These are phyloP conservation scores for Cyclotella sp. DNA, from an alignment of 108 stramenopile species.

Conservation along the genomic window DNA sequence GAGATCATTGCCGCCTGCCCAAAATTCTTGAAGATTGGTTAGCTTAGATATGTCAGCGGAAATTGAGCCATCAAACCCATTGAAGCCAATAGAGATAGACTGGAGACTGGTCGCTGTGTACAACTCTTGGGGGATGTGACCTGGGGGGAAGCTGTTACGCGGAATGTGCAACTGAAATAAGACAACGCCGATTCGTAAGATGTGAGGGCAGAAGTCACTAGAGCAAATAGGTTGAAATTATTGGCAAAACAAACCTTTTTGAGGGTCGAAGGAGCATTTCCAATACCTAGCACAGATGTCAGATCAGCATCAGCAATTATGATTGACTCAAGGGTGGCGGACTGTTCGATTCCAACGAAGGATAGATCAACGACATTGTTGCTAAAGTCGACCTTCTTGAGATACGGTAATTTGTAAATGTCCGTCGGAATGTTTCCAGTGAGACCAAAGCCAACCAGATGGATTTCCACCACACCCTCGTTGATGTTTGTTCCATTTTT, in stretches of 20 bases:
- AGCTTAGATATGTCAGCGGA: slow-evolving; percentile 61
- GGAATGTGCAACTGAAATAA: slow-evolving; percentile 59
- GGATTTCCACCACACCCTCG: slow-evolving; percentile 59
- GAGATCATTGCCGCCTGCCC: slow-evolving; percentile 47
- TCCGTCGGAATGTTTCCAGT: slow-evolving; percentile 61
- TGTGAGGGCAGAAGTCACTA: not conserved
- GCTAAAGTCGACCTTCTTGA: slow-evolving; percentile 69
- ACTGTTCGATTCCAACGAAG: slow-evolving; percentile 65
- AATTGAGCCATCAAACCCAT: slow-evolving; percentile 63
- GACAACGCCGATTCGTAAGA: not conserved
- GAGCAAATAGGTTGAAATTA: not conserved
- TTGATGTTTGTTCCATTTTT: slow-evolving; percentile 32
- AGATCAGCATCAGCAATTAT: slow-evolving; percentile 62
- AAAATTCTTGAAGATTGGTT: slow-evolving; percentile 56
- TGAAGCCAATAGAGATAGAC: slow-evolving; percentile 58
- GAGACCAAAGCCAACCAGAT: slow-evolving; percentile 62
- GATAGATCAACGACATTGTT: slow-evolving; percentile 65
- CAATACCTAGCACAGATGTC: slow-evolving; percentile 62
- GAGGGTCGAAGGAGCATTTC: slow-evolving; percentile 50
- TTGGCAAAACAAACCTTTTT: slow-evolving; percentile 32
- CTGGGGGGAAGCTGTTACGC: slow-evolving; percentile 60
- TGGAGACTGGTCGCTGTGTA: slow-evolving; percentile 51
- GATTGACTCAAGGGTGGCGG: slow-evolving; percentile 65
- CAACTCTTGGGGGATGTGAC: slow-evolving; percentile 68
- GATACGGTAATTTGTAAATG: slow-evolving; percentile 64